Base-by-base conservation (phyloP, 2,329 filamentous ascomycete species). In the Rhinocladiella mackenziei region DNA sequence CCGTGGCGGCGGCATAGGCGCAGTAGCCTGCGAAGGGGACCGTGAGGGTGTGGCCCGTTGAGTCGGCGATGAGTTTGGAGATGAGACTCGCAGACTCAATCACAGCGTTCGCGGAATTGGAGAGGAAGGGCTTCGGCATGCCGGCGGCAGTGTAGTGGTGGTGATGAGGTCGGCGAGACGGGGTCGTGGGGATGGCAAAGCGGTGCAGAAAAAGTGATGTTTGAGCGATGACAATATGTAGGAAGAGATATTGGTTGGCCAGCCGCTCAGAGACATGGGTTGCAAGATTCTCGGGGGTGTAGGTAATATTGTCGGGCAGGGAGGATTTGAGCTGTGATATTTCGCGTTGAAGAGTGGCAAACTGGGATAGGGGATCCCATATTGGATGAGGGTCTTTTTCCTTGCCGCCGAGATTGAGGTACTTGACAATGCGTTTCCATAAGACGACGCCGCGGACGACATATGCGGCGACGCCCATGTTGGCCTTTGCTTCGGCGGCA, bases 1-100 rank as follows among this genome's bases (percentile, higher is more conserved):
- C 86, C 0, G 88, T 94, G 39, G 88, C 92, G 1, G 91, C 89
- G 15, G 89, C 80, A 62, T 96, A 97, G 2, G 91, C 89, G 57
- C 87, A 94, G 64, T 97, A 98, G 1, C 92, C 91, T 1, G 89
- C 86, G 63, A 97, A 97, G 0, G 92, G 92, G 1, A 89, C 91
- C 0, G 89, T 83, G 5, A 97, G 78, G 48, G 84, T 81, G 61
- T 91, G 82, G 9, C 84, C 78, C 58, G 89, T 84, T 2, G 85
- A 80, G 54, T 94, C 87, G 54, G 83, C 82, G 37, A 97, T 78
- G 33, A 97, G 71, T 20, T 83, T 78, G 0, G 91, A 96, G 41
- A 97, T 92, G 52, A 83, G 80, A 59, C 87, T 89, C 3, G 92
- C 92, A 5, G 91, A 86, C 35, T 84, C 78, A 48, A 95, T 81